Evolutionary conservation across 768 basidiomycete genomes (phyloP).

Genomic region (Kwoniella pini): DNA sequence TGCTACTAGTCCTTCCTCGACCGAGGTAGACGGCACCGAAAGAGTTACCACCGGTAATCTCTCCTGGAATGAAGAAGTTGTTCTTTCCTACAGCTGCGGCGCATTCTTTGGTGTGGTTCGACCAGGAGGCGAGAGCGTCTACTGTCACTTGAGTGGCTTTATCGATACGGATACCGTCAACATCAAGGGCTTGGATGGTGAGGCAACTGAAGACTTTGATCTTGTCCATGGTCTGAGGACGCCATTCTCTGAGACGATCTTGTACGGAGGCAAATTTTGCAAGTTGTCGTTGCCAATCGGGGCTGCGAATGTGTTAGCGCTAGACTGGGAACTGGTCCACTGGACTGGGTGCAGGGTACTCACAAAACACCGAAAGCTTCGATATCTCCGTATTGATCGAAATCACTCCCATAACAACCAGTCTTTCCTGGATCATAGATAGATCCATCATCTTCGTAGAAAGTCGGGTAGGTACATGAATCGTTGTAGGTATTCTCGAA

Average conservation of each 20-base stretch:
- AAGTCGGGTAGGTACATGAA: slow-evolving; percentile 72
- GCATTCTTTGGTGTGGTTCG: slow-evolving; percentile 70
- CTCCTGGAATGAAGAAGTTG: slow-evolving; percentile 88
- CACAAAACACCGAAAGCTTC: slow-evolving; percentile 94
- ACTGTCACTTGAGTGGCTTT: slow-evolving; percentile 91
- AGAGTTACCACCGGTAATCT: slow-evolving; percentile 90
- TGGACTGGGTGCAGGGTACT: slow-evolving; percentile 60
- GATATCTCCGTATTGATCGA: slow-evolving; percentile 95
- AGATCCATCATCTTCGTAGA: slow-evolving; percentile 77
- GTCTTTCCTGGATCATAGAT: slow-evolving; percentile 62
- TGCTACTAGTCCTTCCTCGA: slow-evolving; percentile 76
- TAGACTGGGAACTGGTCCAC: not conserved
- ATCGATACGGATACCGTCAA: slow-evolving; percentile 93
- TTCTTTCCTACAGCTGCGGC: slow-evolving; percentile 71
- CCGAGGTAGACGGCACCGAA: slow-evolving; percentile 87
- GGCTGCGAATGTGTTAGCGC: slow-evolving; percentile 28
- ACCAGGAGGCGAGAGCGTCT: slow-evolving; percentile 75
- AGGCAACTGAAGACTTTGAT: slow-evolving; percentile 79
- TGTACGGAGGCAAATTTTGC: slow-evolving; percentile 95
- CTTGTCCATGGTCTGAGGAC: slow-evolving; percentile 72
- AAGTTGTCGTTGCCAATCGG: slow-evolving; percentile 75
- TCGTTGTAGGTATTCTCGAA: slow-evolving; percentile 69
- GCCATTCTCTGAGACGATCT: slow-evolving; percentile 93
- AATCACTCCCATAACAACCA: slow-evolving; percentile 80
- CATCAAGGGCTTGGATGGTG: slow-evolving; percentile 80